Evolutionary conservation across 306 rosid species (phyloP).

Genomic region (Astragalus membranaceus): DNA sequence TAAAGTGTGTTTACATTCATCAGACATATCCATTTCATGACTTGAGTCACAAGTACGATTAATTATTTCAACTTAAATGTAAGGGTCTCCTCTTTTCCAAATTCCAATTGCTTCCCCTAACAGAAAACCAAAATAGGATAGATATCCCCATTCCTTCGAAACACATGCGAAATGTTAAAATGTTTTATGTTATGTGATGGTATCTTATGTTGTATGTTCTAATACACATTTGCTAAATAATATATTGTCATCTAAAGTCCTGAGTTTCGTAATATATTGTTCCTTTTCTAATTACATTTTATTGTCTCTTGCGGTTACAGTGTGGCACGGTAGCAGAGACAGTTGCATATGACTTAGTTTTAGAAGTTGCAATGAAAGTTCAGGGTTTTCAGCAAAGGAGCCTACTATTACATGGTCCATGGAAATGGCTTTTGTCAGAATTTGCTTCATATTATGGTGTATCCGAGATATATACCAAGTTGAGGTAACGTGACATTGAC

Average conservation of each 20-base stretch:
- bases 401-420: constrained; percentile 68
- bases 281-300: not conserved
- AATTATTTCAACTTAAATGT: not conserved
- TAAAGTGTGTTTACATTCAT: not conserved
- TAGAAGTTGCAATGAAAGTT: constrained; percentile 93
- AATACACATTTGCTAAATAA: not conserved
- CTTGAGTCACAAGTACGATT: no score
- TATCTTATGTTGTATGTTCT: not conserved
- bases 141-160: not conserved
- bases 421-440: constrained; percentile 96
- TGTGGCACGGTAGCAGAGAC: constrained; percentile 96
- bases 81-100: not conserved
- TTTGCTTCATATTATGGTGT: constrained; percentile 94
- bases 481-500: constrained; percentile 51
- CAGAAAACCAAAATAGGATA: no score
- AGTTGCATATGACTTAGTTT: constrained; percentile 83
- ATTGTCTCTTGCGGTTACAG: constrained; percentile 31
- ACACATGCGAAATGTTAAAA: not conserved
- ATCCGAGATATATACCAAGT: constrained; percentile 79
- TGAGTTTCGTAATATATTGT: not conserved
- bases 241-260: not conserved
- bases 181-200: no score
- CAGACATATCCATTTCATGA: not conserved
- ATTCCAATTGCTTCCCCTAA: not conserved
- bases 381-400: constrained; percentile 88